phyloP scores from a whole-genome alignment of 257 asterid genomes.

The Solanum megistacrolobum region DNA sequence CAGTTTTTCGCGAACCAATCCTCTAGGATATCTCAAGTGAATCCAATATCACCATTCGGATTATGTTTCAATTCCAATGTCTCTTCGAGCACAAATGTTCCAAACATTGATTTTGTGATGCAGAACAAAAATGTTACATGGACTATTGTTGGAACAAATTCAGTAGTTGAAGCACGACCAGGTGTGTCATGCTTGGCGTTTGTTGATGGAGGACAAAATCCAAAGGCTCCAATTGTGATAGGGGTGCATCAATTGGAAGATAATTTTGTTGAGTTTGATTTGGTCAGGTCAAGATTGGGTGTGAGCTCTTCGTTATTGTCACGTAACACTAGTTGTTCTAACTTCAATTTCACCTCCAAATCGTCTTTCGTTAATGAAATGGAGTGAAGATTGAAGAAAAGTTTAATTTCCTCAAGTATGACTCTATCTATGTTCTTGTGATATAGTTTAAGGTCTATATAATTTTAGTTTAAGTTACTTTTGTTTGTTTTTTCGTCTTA shows the following conservation, averaged over 20 bases:
- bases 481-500: not conserved
- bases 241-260: slow-evolving; percentile 26
- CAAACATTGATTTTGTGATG: slow-evolving; percentile 32
- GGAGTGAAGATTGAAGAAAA: not conserved
- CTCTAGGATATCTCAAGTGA: slow-evolving; percentile 16
- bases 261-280: slow-evolving; percentile 22
- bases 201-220: slow-evolving; percentile 23
- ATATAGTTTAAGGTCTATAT: not conserved
- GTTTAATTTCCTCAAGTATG: not conserved
- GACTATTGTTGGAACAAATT: slow-evolving; percentile 16
- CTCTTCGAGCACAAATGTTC: slow-evolving; percentile 16
- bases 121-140: slow-evolving; percentile 11
- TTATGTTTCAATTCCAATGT: slow-evolving; percentile 22
- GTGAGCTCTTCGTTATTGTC: slow-evolving; percentile 1
- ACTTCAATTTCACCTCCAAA: slow-evolving; percentile 9
- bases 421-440: not conserved
- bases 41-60: slow-evolving; percentile 31
- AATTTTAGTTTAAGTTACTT: not conserved
- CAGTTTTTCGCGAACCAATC: slow-evolving; percentile 10
- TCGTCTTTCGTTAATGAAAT: not conserved
- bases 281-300: slow-evolving; percentile 16
- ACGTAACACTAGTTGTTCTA: slow-evolving; percentile 7
- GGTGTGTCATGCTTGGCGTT: slow-evolving; percentile 26
- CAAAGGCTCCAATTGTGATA: slow-evolving; percentile 16
- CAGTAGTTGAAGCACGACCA: slow-evolving; percentile 11